Conservation (phyloP, 768 basidiomycete species). For the Lentinula sp. region DNA sequence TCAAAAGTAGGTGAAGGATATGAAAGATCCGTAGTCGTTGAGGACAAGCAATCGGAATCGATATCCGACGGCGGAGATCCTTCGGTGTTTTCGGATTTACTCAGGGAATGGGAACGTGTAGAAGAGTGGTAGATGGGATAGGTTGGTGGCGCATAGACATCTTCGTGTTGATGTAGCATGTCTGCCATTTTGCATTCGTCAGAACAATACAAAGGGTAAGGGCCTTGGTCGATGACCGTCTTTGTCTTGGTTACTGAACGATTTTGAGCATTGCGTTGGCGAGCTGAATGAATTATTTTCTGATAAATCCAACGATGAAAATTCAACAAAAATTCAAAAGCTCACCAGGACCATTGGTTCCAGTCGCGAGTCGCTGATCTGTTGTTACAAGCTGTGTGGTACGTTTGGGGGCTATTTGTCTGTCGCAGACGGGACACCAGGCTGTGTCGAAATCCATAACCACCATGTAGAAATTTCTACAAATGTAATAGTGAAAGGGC, state of each 20-base stretch:
- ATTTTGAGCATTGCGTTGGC: slow-evolving; percentile 14
- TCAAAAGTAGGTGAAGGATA: slow-evolving; percentile 11
- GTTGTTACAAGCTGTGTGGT: slow-evolving; percentile 31
- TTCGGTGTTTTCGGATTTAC: slow-evolving; percentile 34
- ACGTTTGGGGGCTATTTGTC: slow-evolving; percentile 78
- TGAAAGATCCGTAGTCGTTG: background rate
- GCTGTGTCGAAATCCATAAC: slow-evolving; percentile 52
- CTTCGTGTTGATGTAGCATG: slow-evolving; percentile 27
- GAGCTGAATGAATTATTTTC: slow-evolving; percentile 14
- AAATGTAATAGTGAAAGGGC: slow-evolving; percentile 3
- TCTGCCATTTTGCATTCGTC: slow-evolving; percentile 67
- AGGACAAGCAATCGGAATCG: slow-evolving; percentile 6
- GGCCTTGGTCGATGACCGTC: slow-evolving; percentile 72
- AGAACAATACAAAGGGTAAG: slow-evolving; percentile 81
- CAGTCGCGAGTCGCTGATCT: slow-evolving; percentile 20
- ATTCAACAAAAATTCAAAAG: slow-evolving; percentile 16
- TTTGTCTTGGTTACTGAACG: slow-evolving; percentile 38
- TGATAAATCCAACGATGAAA: slow-evolving; percentile 12
- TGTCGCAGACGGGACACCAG: slow-evolving; percentile 79
- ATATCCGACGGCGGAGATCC: slow-evolving; percentile 30
- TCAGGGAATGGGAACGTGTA: slow-evolving; percentile 23
- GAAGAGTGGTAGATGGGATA: slow-evolving; percentile 27
- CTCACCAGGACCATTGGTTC: slow-evolving; percentile 26
- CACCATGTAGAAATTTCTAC: slow-evolving; percentile 7
- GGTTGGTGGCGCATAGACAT: slow-evolving; percentile 35